Evolutionary conservation across 2,329 filamentous ascomycete genomes (phyloP), one percentile per base, ranked within the genome.

Genomic region (Hypoxylon sp.): DNA sequence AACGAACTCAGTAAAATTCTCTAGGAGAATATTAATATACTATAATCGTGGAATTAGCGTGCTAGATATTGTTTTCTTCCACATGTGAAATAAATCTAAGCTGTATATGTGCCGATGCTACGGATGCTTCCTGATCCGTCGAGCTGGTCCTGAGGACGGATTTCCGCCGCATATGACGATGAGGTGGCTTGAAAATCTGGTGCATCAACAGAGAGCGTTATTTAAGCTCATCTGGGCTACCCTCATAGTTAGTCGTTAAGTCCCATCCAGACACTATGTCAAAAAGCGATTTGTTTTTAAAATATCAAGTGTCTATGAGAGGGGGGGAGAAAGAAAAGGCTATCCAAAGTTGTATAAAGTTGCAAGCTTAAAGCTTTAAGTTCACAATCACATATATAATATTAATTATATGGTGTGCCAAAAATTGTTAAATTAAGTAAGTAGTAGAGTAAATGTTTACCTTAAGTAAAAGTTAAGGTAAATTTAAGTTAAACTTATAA

Each of bases 171-270:
- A n/a, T 35, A 11, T 37, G 48, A 37, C 11, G 11, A 19, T 3
- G n/a, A 35, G 19, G 50, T 39, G 50, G 32, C 31, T 37, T 53
- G 31, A 19, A 27, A 37, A 53, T 21, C 11, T 10, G 31, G 6
- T 1, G 50, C 31, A 53, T 53, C 37, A 21, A 35, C 21, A 31
- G 10, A 24, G 19, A 53, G 50, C 31, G 35, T 24, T 35, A 53
- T 53, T 53, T 37, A 53, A 39, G 31, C 50, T 53, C 37, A 53
- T 39, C 17, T 24, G 35, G 35, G 6, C 6, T n/a, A 4, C 35
- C 35, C 15, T 1, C 6, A 37, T 37, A 35, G 4, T 13, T 15
- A 13, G 35, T 11, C 35, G 3, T n/a, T 5, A 37, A 37, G 11
- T 15, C 13, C 4, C 35, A 15, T 37, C 13, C 32, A n/a, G n/a